These are phyloP conservation scores for Ehretia macrophylla DNA, from an alignment of 257 asterid genomes.

Conservation along the genomic window DNA sequence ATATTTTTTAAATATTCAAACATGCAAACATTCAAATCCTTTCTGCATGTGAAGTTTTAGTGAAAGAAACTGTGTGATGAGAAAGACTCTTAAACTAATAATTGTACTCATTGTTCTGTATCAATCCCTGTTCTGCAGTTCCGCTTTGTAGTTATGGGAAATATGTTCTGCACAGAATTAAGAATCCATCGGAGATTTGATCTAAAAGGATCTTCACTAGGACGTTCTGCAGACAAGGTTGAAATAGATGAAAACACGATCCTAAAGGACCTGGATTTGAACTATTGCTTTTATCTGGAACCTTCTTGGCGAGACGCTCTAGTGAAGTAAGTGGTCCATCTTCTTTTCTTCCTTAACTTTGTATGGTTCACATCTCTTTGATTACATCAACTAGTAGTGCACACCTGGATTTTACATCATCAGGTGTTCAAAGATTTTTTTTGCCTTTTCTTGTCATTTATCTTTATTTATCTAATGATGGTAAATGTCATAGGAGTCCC, in stretches of 20 bases:
- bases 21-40: too few species aligned
- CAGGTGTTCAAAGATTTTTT: too few species aligned
- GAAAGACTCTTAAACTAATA: not conserved
- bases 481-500: too few species aligned
- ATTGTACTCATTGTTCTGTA: conserved; percentile 8
- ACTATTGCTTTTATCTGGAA: conserved; percentile 90
- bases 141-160: conserved; percentile 95
- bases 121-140: conserved; percentile 49
- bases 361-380: not conserved
- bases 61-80: not conserved
- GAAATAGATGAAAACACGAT: conserved; percentile 90
- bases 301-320: conserved; percentile 82
- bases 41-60: not conserved
- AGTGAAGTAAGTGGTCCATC: conserved; percentile 47
- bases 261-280: conserved; percentile 92
- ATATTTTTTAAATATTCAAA: too few species aligned
- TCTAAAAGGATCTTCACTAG: conserved; percentile 91
- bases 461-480: too few species aligned
- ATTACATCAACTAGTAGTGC: too few species aligned
- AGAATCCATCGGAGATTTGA: conserved; percentile 94
- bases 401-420: too few species aligned
- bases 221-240: conserved; percentile 90
- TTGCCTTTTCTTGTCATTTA: too few species aligned
- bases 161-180: conserved; percentile 94
- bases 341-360: not conserved